Evolutionary conservation across 1,284 basidiomycete genomes (phyloP).

Genomic region (Rhodotorula sp.): DNA sequence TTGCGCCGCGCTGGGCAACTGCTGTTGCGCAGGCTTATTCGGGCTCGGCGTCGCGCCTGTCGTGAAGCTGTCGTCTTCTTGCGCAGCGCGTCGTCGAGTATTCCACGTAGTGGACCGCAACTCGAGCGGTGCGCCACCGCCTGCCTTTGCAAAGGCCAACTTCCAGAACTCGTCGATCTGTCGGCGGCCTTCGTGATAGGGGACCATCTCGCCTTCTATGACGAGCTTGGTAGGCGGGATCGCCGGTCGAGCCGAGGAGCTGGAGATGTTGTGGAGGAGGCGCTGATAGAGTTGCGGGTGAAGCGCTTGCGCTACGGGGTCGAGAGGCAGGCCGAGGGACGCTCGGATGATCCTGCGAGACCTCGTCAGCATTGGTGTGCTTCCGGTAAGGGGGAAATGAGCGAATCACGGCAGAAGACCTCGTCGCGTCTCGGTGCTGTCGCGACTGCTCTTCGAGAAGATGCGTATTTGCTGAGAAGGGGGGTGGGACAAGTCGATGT

Average conservation of each 20-base stretch:
- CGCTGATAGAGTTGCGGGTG: conserved; percentile 18
- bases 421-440: conserved; percentile 70
- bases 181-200: conserved; percentile 60
- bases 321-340: conserved; percentile 57
- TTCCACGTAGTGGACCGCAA: background rate
- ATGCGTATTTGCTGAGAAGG: conserved; percentile 61
- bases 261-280: background rate
- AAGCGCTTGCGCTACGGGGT: conserved; percentile 13
- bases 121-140: background rate
- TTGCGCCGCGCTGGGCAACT: background rate
- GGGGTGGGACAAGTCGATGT: conserved; percentile 58
- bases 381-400: background rate
- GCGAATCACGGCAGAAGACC: conserved; percentile 63
- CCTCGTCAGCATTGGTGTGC: background rate
- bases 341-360: conserved; percentile 59
- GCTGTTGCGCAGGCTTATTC: background rate
- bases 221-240: conserved; percentile 52
- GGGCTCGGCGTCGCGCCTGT: conserved; percentile 21
- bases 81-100: background rate
- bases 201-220: conserved; percentile 84
- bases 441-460: conserved; percentile 77
- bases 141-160: conserved; percentile 12
- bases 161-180: conserved; percentile 54
- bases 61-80: conserved; percentile 3
- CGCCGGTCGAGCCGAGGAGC: background rate